Evolutionary conservation across 495 filamentous ascomycete genomes (phyloP), one percentile per base, ranked within the genome.

Genomic region (Aspergillus avenaceus): DNA sequence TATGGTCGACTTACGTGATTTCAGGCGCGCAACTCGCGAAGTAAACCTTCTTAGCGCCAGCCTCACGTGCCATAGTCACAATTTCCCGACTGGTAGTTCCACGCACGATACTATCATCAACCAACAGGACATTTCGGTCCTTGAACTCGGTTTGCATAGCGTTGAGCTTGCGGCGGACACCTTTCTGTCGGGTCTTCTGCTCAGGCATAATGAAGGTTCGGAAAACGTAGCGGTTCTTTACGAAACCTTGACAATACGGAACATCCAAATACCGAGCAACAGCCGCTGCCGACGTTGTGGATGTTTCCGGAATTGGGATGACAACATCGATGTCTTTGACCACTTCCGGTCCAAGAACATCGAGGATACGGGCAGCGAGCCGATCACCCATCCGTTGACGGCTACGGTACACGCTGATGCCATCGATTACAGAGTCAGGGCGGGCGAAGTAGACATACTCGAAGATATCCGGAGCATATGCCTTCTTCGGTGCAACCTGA

Each of bases 201-300:
- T 84, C 85, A 8, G 91, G 90, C 85, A 96, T 91, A 64, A 97
- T 96, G 66, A 96, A 97, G 0, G 92, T 96, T 28, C 92, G 84
- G 77, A 91, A 95, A 41, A 97, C 88, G 66, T 97, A 97, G 42
- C 92, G 83, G 69, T 97, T 97, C 79, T 96, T 97, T 50, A 96
- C 85, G 55, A 96, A 91, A 9, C 81, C 88, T 56, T 90, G 88
- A 50, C 81, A 87, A 64, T 89, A 95, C 2, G 88, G 87, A 53
- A 87, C 92, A 52, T 84, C 78, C 24, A 97, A 72, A 29, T 79
- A 75, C 59, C 86, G 82, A 13, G 95, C 85, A 7, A 97, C 83
- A 38, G 82, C 82, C 7, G 86, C 82, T 0, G 92, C 93, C 4
- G 90, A 87, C 0, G 88, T 95, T 46, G 91, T 93, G 1, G 84